Percentiles rank a stretch among this genome's conserved stretches.
These are phyloP conservation scores for Linum trigynum DNA, from an alignment of 345 rosid species.

Conservation along the genomic window DNA sequence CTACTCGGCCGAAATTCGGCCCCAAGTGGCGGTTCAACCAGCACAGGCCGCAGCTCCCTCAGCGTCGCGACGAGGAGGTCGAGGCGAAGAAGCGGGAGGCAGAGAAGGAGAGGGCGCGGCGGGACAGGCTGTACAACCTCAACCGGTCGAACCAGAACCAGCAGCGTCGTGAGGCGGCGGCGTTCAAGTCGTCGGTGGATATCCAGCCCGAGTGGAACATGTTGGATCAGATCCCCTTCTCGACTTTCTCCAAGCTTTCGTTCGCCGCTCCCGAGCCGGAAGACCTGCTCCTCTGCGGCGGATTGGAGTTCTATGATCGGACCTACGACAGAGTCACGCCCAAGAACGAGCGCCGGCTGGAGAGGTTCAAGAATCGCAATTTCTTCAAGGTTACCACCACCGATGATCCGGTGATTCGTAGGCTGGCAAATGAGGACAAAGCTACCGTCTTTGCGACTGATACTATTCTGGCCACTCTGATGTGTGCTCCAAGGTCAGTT, in stretches of 20 bases:
- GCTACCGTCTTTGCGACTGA: slow-evolving; percentile 91
- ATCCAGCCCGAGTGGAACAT: slow-evolving; percentile 97
- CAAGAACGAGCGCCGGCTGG: slow-evolving; percentile 66
- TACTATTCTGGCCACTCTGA: slow-evolving; percentile 60
- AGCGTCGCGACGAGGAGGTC: slow-evolving; percentile 92
- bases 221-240: slow-evolving; percentile 94
- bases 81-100: slow-evolving; percentile 81
- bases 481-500: slow-evolving; percentile 95
- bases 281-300: slow-evolving; percentile 70
- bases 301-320: slow-evolving; percentile 66
- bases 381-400: slow-evolving; percentile 93
- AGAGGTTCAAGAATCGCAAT: slow-evolving; percentile 81
- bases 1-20: slow-evolving; percentile 82
- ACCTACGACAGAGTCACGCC: slow-evolving; percentile 67
- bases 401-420: slow-evolving; percentile 80
- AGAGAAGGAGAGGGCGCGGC: slow-evolving; percentile 89
- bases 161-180: slow-evolving; percentile 77
- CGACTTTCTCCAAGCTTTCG: slow-evolving; percentile 71
- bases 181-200: slow-evolving; percentile 77
- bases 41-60: slow-evolving; percentile 73
- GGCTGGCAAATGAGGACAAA: slow-evolving; percentile 81
- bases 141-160: slow-evolving; percentile 62
- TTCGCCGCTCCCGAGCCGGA: slow-evolving; percentile 72
- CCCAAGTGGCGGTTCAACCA: slow-evolving; percentile 85
- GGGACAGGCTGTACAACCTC: slow-evolving; percentile 63